A percentile compares a stretch with the other conserved stretches of the same genome.
These are phyloP conservation scores for Agarophyton chilense DNA, from an alignment of 23 red algal genomes.

Conservation along the genomic window DNA sequence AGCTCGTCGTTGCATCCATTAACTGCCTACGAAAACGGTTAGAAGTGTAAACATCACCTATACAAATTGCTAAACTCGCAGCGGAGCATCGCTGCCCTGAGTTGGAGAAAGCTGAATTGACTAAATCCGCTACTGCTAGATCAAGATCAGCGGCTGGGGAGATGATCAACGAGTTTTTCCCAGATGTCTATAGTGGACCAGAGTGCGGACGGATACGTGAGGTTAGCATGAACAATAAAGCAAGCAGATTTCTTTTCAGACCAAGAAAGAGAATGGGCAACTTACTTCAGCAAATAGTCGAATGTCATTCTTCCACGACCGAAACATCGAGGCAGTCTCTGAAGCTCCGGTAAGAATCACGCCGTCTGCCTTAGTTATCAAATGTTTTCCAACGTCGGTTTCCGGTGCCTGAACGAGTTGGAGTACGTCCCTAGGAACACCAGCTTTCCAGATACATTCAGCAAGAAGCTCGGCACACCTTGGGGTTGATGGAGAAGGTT, in stretches of 20 bases:
- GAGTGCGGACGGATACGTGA: background rate
- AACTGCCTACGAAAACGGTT: constrained; percentile 62
- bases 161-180: constrained; percentile 68
- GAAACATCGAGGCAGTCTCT: constrained; percentile 59
- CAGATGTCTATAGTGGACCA: constrained; percentile 37
- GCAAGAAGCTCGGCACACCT: constrained; percentile 59
- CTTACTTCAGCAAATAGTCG: constrained; percentile 62
- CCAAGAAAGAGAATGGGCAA: background rate
- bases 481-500: constrained; percentile 47
- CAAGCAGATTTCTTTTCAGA: background rate
- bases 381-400: constrained; percentile 41
- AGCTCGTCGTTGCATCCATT: constrained; percentile 21
- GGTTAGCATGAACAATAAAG: background rate
- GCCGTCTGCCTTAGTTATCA: constrained; percentile 46
- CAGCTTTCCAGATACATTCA: constrained; percentile 50
- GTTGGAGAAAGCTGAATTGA: constrained; percentile 58
- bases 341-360: constrained; percentile 66
- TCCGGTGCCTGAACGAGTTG: constrained; percentile 50
- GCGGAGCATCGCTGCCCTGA: constrained; percentile 62
- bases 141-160: constrained; percentile 60
- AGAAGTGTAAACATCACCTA: constrained; percentile 40
- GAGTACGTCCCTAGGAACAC: constrained; percentile 46
- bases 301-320: constrained; percentile 69
- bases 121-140: constrained; percentile 60
- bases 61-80: constrained; percentile 46